Evolutionary conservation across 345 rosid species (phyloP), one percentile per base, ranked within the genome.

Genomic region (Eucalyptus viminalis): DNA sequence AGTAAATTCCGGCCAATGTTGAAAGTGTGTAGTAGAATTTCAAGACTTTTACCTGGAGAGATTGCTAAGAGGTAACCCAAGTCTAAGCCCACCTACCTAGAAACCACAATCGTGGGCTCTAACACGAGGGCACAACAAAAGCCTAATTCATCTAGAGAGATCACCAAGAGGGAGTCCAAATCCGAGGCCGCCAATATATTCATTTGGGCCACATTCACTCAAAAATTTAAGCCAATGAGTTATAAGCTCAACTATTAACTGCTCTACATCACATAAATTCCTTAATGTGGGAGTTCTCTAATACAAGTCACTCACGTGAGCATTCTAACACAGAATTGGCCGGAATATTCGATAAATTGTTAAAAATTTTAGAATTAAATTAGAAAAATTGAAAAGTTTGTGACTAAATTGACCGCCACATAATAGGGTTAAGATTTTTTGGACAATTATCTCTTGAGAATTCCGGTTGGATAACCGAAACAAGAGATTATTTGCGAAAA

Each of bases 151-250:
- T 34, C 34, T 34, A 34, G 34, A 34, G 34, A 34, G 34, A 34
- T 34, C 34, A 34, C 34, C 34, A 34, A 34, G 34, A 34, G 34
- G 34, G 34, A 34, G 25, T 53, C 10, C 2, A 19, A 53, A 21
- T 53, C 11, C 1, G 0, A 53, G 0, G 1, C 24, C 0, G 2
- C 0, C 24, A 0, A 53, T 53, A 53, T 53, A 53, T 53, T 0
- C 0, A 53, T 0, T 53, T 21, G 11, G 11, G 0, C 11, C 25
- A 53, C 2, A 21, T 53, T 21, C 58, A 53, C 25, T 53, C 1
- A 53, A 53, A 53, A 53, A 21, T 53, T 53, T 19, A 8, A 53
- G 2, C 1, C 2, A 53, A 53, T 53, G 2, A 53, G 11, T 53
- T 53, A 53, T 53, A 8, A 0, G 58, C 2, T n/a, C 5, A 53